A percentile compares a stretch with the other conserved stretches of the same genome.
phyloP scores from a whole-genome alignment of 2,329 filamentous ascomycete genomes.

The Thermothelomyces thermophilus region DNA sequence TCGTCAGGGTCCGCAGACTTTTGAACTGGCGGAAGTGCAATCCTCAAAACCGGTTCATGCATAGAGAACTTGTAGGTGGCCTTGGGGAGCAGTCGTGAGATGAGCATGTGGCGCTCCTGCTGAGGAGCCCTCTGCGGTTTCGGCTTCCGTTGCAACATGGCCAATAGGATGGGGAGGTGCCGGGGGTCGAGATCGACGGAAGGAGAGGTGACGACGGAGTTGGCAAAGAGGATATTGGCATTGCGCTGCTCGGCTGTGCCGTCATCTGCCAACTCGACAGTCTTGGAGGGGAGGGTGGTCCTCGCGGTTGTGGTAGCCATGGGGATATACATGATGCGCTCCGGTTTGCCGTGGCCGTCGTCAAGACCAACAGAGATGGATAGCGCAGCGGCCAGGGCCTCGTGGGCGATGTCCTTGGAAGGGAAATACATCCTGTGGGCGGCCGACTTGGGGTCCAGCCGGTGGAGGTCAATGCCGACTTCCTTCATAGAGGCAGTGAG shows the following conservation, averaged over 20 bases:
- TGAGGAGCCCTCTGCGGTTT: constrained; percentile 34
- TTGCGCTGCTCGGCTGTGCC: constrained; percentile 77
- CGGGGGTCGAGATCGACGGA: constrained; percentile 89
- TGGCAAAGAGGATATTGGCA: constrained; percentile 92
- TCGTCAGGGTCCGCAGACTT: constrained; percentile 62
- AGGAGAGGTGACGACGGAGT: constrained; percentile 91
- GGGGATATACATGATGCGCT: constrained; percentile 85
- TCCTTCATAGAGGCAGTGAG: constrained; percentile 94
- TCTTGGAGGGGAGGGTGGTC: constrained; percentile 91
- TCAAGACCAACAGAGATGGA: constrained; percentile 89
- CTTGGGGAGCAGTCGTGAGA: constrained; percentile 89
- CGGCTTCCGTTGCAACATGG: constrained; percentile 58
- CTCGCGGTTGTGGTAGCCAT: constrained; percentile 96
- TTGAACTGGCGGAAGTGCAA: constrained; percentile 75
- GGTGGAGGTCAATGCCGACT: constrained; percentile 84
- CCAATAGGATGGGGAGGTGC: constrained; percentile 78
- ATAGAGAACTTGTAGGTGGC: constrained; percentile 92
- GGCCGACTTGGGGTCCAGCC: constrained; percentile 84
- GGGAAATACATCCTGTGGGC: constrained; percentile 99
- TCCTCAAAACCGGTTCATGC: constrained; percentile 89
- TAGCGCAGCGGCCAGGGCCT: constrained; percentile 84
- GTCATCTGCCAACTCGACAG: constrained; percentile 69
- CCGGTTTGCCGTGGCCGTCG: constrained; percentile 77
- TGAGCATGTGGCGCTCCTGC: constrained; percentile 57
- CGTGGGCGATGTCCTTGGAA: constrained; percentile 84